phyloP scores from a whole-genome alignment of 2,329 filamentous ascomycete genomes.

The Fusarium floridanum region DNA sequence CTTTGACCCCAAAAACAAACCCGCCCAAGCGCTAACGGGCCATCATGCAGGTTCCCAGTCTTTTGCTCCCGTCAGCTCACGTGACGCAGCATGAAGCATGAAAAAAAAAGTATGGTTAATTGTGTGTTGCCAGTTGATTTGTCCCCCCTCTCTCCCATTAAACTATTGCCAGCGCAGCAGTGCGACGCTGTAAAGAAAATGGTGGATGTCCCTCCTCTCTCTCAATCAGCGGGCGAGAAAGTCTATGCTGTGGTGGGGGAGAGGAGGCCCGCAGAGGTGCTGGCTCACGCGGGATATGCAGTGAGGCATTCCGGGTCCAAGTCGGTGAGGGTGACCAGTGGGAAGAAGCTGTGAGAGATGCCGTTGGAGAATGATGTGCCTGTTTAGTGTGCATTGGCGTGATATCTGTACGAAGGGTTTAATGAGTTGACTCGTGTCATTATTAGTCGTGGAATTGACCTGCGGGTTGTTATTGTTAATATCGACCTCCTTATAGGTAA shows the following conservation, averaged over 20 bases:
- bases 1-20: slow-evolving; percentile 5
- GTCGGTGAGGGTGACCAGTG: slow-evolving; percentile 9
- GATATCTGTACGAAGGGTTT: neutral
- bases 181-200: slow-evolving; percentile 13
- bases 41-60: slow-evolving; percentile 34
- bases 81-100: slow-evolving; percentile 18
- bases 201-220: slow-evolving; percentile 4
- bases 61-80: slow-evolving; percentile 26
- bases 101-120: neutral
- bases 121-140: slow-evolving; percentile 37
- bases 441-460: slow-evolving; percentile 6
- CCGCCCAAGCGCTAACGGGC: slow-evolving; percentile 30
- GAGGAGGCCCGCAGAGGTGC: neutral
- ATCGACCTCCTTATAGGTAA: slow-evolving; percentile 14
- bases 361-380: slow-evolving; percentile 8
- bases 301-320: neutral
- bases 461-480: slow-evolving; percentile 15
- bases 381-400: slow-evolving; percentile 13
- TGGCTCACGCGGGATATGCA: slow-evolving; percentile 1
- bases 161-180: slow-evolving; percentile 12
- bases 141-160: neutral
- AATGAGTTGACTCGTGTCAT: neutral
- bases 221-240: slow-evolving; percentile 13
- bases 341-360: too few relatives aligned
- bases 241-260: neutral